These are phyloP conservation scores for Friedmanniomyces simplex DNA, from an alignment of 495 filamentous ascomycete genomes.

Conservation along the genomic window DNA sequence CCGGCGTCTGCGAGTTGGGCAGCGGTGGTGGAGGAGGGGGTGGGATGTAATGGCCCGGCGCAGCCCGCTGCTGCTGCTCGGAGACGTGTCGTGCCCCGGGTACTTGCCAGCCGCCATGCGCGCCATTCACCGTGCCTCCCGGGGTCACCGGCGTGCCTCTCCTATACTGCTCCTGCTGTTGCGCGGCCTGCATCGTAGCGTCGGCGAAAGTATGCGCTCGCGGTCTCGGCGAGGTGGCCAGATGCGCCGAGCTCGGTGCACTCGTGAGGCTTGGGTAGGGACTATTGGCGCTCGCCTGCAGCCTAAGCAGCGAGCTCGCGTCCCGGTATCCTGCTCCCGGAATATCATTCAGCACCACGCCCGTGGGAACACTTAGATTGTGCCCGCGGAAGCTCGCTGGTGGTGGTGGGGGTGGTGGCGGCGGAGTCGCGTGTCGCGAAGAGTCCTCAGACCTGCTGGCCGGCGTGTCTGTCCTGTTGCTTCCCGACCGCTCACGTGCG, in stretches of 20 bases:
- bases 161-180: slow-evolving; percentile 20
- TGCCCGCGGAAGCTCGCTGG: neutral
- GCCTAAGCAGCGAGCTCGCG: slow-evolving; percentile 4
- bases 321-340: slow-evolving; percentile 10
- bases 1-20: neutral
- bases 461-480: neutral
- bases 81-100: slow-evolving; percentile 12
- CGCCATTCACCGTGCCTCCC: neutral
- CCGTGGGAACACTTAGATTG: slow-evolving; percentile 2
- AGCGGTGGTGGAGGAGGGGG: slow-evolving; percentile 26
- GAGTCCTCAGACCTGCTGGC: neutral
- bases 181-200: slow-evolving; percentile 8
- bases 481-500: slow-evolving; percentile 1
- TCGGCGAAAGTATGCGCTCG: slow-evolving; percentile 14
- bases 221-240: neutral
- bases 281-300: neutral
- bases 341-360: slow-evolving; percentile 10
- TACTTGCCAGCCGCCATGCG: neutral
- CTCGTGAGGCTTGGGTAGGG: neutral
- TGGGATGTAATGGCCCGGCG: slow-evolving; percentile 12
- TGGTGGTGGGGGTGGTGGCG: slow-evolving; percentile 2
- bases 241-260: neutral
- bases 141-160: slow-evolving; percentile 19
- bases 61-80: slow-evolving; percentile 12
- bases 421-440: slow-evolving; percentile 2